Evolutionary conservation across 768 basidiomycete genomes (phyloP).

Genomic region (Leucocoprinus sp.): DNA sequence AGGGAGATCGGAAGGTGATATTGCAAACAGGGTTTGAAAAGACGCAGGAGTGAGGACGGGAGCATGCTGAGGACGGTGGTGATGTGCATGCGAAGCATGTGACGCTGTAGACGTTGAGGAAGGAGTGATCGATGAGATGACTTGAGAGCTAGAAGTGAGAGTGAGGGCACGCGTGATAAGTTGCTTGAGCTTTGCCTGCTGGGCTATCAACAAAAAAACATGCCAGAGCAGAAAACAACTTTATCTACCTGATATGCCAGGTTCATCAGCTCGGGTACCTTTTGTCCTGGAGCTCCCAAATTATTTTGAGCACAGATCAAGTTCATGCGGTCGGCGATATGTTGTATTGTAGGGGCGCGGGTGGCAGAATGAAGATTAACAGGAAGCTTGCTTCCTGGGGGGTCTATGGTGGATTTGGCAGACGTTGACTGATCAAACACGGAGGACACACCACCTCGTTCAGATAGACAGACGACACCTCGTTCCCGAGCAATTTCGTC

Average conservation of each 20-base stretch:
- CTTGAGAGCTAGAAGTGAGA: conserved; percentile 66
- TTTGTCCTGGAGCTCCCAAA: conserved; percentile 48
- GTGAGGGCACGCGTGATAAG: conserved; percentile 75
- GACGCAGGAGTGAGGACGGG: conserved; percentile 57
- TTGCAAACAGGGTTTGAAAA: conserved; percentile 70
- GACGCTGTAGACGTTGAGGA: conserved; percentile 31
- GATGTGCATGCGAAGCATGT: conserved; percentile 20
- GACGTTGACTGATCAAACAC: not conserved
- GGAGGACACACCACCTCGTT: conserved; percentile 52
- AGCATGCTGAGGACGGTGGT: conserved; percentile 26
- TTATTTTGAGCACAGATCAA: conserved; percentile 77
- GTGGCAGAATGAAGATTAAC: conserved; percentile 70
- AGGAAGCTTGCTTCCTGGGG: conserved; percentile 62
- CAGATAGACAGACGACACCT: conserved; percentile 53
- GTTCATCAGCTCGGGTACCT: conserved; percentile 62
- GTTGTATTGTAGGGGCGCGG: conserved; percentile 64
- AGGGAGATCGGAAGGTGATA: conserved; percentile 71
- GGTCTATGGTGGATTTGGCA: conserved; percentile 32
- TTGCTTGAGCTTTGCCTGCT: conserved; percentile 74
- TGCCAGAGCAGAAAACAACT: conserved; percentile 1
- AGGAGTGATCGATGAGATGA: conserved; percentile 67
- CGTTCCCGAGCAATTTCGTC: conserved; percentile 71
- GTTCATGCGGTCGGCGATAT: conserved; percentile 73
- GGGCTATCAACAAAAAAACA: conserved; percentile 1
- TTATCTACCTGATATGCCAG: conserved; percentile 64